Evolutionary conservation across 352 stramenopile genomes (phyloP), one percentile per base, ranked within the genome.

Genomic region (Phytophthora podocarpi): DNA sequence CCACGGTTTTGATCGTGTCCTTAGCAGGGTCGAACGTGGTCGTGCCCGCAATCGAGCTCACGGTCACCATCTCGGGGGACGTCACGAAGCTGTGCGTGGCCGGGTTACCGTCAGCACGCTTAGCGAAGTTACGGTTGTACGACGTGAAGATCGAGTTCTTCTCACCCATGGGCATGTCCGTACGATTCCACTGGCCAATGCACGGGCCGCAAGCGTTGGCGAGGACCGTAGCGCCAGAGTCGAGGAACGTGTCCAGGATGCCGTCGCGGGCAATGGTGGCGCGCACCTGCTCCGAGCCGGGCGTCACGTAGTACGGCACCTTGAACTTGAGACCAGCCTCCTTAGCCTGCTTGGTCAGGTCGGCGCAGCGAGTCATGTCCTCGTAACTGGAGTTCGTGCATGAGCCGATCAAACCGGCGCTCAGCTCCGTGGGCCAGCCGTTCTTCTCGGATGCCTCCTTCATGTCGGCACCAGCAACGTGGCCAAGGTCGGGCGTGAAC

Each of bases 371-470:
- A 46, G 80, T 89, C 82, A 98, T 94, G 69, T 98, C 92, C 63
- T 98, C 92, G 81, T 98, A 98, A 69, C 85, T 96, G 31, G 90
- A 97, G 84, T 98, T 98, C 56, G 92, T 98, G 89, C 92, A 98
- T 65, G 90, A 97, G 27, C 92, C 92, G 51, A 98, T 97, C 63
- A 98, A 82, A 79, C 89, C 92, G 55, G 90, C 92, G 58, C 83
- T 96, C 36, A 98, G 62, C 70, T 97, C 71, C 35, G 77, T 91
- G 39, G 92, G 92, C 90, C 91, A 98, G 58, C 80, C 86, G 72
- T 98, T 97, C 70, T 93, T 87, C 72, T 96, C 74, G 18, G 64
- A 83, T 21, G 85, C 82, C 47, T 72, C 63, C 46, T 79, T 79
- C 34, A 97, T 81, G 36, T 89, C 69, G 11, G 71, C 77, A 64